Evolutionary conservation across 2,329 filamentous ascomycete species (phyloP).

Genomic region (Leptographium flavum): DNA sequence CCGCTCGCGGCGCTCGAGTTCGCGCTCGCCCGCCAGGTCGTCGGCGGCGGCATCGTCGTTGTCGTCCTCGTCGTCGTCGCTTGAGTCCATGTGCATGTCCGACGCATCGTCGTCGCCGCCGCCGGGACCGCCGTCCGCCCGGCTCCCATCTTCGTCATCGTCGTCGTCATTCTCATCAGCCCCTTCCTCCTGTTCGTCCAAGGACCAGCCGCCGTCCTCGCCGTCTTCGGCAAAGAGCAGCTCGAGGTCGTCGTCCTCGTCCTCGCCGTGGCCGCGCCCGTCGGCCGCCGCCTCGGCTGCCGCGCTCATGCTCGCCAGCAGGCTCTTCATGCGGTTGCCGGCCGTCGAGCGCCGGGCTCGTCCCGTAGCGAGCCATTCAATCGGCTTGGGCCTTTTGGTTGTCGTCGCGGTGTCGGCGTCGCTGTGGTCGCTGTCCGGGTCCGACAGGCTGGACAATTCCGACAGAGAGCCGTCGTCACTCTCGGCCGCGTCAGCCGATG

Average conservation of each 20-base stretch:
- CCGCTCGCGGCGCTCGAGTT: constrained; percentile 64
- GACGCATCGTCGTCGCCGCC: constrained; percentile 54
- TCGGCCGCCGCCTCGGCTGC: not conserved
- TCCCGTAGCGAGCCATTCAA: constrained; percentile 60
- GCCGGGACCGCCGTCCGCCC: not conserved
- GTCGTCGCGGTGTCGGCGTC: not conserved
- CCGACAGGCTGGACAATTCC: constrained; percentile 2
- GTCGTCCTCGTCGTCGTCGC: constrained; percentile 62
- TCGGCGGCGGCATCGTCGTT: constrained; percentile 29
- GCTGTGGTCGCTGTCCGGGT: not conserved
- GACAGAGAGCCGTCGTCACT: not conserved
- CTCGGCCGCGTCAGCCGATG: not conserved
- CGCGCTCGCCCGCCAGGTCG: constrained; percentile 75
- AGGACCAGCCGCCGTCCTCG: constrained; percentile 54
- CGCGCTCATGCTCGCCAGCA: constrained; percentile 52
- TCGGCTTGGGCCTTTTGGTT: constrained; percentile 10
- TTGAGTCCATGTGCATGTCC: constrained; percentile 77
- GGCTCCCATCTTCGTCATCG: constrained; percentile 39
- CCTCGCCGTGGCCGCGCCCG: constrained; percentile 1
- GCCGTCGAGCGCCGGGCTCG: constrained; percentile 68
- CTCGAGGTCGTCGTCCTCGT: constrained; percentile 48
- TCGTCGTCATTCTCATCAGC: constrained; percentile 76
- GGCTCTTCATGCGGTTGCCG: constrained; percentile 67
- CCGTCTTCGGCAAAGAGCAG: constrained; percentile 63
- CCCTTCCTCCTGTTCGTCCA: constrained; percentile 51